Evolutionary conservation across 2,329 filamentous ascomycete genomes (phyloP).

Genomic region (Stagonosporopsis rhizophila): DNA sequence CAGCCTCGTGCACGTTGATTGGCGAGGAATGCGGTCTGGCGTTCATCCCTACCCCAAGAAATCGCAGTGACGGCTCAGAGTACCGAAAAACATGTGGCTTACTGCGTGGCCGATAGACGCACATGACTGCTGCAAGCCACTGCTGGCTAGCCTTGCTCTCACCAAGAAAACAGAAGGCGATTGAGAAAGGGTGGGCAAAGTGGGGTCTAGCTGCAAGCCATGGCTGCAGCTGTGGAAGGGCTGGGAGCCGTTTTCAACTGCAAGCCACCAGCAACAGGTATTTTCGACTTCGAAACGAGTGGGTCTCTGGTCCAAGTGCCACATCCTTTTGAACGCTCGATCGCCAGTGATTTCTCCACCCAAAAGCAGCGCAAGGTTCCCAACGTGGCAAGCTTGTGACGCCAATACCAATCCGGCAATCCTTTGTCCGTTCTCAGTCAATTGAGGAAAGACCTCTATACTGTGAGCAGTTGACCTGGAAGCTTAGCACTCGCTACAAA

Average conservation of each 20-base stretch:
- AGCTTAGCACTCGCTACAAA: conserved; percentile 48
- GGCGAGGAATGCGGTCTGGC: conserved; percentile 39
- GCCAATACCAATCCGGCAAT: conserved; percentile 47
- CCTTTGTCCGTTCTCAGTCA: conserved; percentile 52
- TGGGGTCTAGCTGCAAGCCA: conserved; percentile 34
- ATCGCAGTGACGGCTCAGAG: conserved; percentile 30
- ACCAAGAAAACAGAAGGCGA: conserved; percentile 26
- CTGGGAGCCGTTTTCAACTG: conserved; percentile 43
- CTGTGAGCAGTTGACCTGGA: conserved; percentile 46
- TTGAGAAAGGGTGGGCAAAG: conserved; percentile 29
- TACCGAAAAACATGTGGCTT: conserved; percentile 32
- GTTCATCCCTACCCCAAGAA: conserved; percentile 27
- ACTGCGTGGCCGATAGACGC: conserved; percentile 24
- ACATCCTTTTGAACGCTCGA: conserved; percentile 25
- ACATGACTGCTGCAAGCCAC: conserved; percentile 36
- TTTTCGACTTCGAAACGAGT: conserved; percentile 35
- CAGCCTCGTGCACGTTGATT: conserved; percentile 30
- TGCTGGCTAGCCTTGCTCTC: conserved; percentile 29
- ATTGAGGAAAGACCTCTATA: conserved; percentile 40
- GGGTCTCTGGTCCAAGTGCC: conserved; percentile 18
- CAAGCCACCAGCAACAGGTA: conserved; percentile 34
- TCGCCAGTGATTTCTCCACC: conserved; percentile 28
- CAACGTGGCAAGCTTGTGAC: conserved; percentile 42
- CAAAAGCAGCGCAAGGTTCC: conserved; percentile 46
- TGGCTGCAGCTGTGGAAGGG: conserved; percentile 33